phyloP scores from a whole-genome alignment of 176 grass and related monocot species.

The Oryza punctata region DNA sequence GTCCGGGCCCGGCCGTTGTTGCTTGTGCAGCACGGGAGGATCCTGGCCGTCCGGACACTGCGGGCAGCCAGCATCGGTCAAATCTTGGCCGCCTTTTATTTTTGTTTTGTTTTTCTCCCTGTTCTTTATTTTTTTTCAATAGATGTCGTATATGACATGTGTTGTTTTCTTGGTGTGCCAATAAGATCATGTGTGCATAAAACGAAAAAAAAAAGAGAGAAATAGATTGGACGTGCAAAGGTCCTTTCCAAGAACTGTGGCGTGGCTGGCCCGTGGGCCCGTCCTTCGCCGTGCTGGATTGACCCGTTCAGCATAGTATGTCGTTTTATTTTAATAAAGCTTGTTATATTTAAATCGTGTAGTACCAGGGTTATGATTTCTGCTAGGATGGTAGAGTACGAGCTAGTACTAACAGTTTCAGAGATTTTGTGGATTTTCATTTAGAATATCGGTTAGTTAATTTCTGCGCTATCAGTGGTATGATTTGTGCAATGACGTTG shows the following conservation, averaged over 20 bases:
- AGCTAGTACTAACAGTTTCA: not conserved
- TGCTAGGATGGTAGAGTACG: too few species aligned
- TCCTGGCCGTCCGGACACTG: not conserved
- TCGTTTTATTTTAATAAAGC: not conserved
- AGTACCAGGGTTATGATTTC: not conserved
- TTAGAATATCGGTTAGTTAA: not conserved
- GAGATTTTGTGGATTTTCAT: not conserved
- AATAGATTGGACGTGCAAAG: not conserved
- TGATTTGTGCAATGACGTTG: not conserved
- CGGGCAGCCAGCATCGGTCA: not conserved
- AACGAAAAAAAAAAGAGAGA: not conserved
- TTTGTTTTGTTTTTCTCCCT: not conserved
- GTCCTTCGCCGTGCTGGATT: not conserved
- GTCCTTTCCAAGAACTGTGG: not conserved
- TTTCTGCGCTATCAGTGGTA: not conserved
- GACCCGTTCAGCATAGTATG: not conserved
- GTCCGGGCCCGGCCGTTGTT: not conserved
- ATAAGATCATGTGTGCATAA: not conserved
- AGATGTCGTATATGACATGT: not conserved
- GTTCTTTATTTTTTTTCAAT: not conserved
- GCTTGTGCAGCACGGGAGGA: conserved; percentile 37
- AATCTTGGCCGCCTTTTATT: not conserved
- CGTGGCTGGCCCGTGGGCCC: not conserved
- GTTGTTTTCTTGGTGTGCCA: not conserved
- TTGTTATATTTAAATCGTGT: not conserved